Evolutionary conservation across 1,284 basidiomycete genomes (phyloP).

Genomic region (Lignosus rhinocerotis): DNA sequence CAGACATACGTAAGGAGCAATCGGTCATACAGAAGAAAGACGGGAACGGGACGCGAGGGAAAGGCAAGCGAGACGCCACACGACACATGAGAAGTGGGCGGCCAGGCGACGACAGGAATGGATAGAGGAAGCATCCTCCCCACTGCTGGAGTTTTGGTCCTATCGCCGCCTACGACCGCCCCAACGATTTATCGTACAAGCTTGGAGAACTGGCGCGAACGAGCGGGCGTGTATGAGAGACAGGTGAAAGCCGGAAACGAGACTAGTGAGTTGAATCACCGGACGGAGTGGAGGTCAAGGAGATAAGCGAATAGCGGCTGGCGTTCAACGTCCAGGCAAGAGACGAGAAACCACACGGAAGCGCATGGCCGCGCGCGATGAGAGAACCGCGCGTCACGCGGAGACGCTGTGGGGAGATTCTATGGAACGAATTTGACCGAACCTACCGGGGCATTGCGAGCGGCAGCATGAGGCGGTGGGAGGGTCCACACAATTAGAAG

Average conservation of each 20-base stretch:
- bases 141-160: neutral
- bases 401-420: conserved; percentile 8
- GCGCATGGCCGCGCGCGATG: neutral
- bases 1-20: conserved; percentile 5
- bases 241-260: neutral
- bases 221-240: conserved; percentile 1
- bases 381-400: conserved; percentile 3
- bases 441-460: conserved; percentile 6
- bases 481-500: conserved; percentile 20
- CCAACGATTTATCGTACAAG: conserved; percentile 8
- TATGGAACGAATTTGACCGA: conserved; percentile 13
- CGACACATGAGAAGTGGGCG: conserved; percentile 3
- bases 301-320: conserved; percentile 3
- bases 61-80: neutral
- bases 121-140: neutral
- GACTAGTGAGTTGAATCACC: conserved; percentile 23
- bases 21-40: conserved; percentile 9
- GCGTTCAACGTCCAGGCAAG: neutral
- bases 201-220: neutral
- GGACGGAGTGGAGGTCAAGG: neutral
- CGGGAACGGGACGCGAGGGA: neutral
- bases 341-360: conserved; percentile 4
- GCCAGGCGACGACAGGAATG: conserved; percentile 2
- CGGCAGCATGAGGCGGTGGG: no score
- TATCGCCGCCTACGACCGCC: conserved; percentile 12